Evolutionary conservation across 331 rosid species (phyloP), one percentile per base, ranked within the genome.

Genomic region (Telfairia occidentalis): DNA sequence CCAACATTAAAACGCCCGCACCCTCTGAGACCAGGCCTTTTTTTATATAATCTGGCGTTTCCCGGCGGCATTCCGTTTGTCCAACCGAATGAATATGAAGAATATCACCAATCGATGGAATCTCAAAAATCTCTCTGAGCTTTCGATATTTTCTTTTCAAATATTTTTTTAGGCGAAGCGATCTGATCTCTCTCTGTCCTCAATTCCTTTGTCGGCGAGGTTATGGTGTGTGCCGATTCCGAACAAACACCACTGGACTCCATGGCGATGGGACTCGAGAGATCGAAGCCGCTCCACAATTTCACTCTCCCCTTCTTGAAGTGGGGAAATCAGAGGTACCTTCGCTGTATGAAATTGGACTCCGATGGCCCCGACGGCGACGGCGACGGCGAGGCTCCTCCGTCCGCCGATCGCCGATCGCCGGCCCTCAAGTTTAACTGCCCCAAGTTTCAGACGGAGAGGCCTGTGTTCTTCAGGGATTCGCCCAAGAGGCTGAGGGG

Each of bases 281-380:
- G 96, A 85, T 79, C 89, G 76, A 95, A 87, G 84, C 87, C 86
- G 76, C 93, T 92, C 23, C 99, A 92, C 86, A 92, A 95, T 89
- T 95, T 95, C 96, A 81, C 81, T 75, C 71, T 92, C 74, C 92
- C 99, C 15, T 87, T 82, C 71, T 78, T 90, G 84, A 89, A 85
- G 86, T 95, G 99, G 99, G 99, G 97, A 82, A 90, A n/a, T 81
- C 99, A 89, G 85, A 92, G 80, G 81, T 48, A 82, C 76, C 91
- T 95, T 35, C 58, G 92, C 76, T 95, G 97, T 86, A 82, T 74
- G 92, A 92, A 92, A 78, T 78, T 77, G 52, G 76, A 71, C 49
- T 35, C 85, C 61, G 80, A 23, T 8, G 45, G 1, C 54, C 34
- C n/a, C 19, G 30, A 38, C 52, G 16, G 49, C 53, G 83, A 40